Evolutionary conservation across 1,284 basidiomycete species (phyloP).

Genomic region (Boletus calvinii): DNA sequence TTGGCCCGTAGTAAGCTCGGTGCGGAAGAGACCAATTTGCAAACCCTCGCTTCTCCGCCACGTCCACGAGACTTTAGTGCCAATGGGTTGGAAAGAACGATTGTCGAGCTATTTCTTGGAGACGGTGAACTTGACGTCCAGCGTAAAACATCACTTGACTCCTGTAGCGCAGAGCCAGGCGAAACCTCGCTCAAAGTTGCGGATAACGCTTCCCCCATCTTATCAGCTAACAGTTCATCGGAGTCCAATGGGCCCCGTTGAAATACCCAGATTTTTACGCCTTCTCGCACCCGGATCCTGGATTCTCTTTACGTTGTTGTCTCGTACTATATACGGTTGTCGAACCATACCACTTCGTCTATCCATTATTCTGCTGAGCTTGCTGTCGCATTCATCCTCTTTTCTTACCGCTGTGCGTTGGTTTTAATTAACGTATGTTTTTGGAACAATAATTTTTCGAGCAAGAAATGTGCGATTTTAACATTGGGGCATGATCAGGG

Average conservation of each 20-base stretch:
- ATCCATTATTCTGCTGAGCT: constrained; percentile 15
- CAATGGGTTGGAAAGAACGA: constrained; percentile 33
- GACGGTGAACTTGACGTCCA: constrained; percentile 22
- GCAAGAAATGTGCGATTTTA: neutral
- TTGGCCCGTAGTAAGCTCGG: constrained; percentile 55
- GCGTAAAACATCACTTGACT: neutral
- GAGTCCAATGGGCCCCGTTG: constrained; percentile 13
- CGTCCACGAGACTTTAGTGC: constrained; percentile 12
- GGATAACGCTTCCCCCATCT: neutral
- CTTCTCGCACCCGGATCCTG: constrained; percentile 2
- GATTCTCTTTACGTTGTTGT: constrained; percentile 7
- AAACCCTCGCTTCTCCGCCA: neutral
- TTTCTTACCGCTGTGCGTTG: constrained; percentile 10
- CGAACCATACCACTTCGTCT: constrained; percentile 18
- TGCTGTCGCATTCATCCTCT: constrained; percentile 16
- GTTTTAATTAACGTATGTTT: constrained; percentile 21
- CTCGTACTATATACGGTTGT: constrained; percentile 11
- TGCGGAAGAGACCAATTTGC: constrained; percentile 22
- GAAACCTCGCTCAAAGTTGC: neutral
- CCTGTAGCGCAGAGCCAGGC: neutral
- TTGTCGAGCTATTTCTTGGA: constrained; percentile 55
- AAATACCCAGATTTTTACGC: constrained; percentile 12
- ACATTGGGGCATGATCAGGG: neutral
- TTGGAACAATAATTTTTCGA: constrained; percentile 7
- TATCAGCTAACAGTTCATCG: neutral